Evolutionary conservation across 2,329 filamentous ascomycete genomes (phyloP).

Genomic region (Calonectria pauciramosa): DNA sequence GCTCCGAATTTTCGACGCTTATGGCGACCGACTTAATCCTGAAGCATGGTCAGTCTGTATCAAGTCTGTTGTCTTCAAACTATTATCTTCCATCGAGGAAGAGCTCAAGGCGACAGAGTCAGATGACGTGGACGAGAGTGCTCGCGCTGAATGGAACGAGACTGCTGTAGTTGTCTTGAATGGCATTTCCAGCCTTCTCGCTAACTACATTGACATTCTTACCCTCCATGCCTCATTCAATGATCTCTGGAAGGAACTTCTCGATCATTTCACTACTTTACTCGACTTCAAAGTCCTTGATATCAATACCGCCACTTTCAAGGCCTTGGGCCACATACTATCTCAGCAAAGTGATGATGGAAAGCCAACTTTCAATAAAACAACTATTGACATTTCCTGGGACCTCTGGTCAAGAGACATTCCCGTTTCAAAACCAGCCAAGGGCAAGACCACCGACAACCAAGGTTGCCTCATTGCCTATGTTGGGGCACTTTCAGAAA

Average conservation of each 20-base stretch:
- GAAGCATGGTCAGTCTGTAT: conserved; percentile 89
- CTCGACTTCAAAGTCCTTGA: conserved; percentile 75
- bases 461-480: conserved; percentile 91
- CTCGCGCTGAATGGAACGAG: conserved; percentile 75
- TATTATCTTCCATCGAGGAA: conserved; percentile 78
- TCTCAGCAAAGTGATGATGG: conserved; percentile 61
- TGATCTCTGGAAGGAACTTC: conserved; percentile 80
- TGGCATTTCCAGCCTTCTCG: conserved; percentile 79
- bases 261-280: conserved; percentile 76
- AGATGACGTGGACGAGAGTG: conserved; percentile 56
- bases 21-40: conserved; percentile 82
- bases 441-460: conserved; percentile 69
- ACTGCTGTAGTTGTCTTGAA: conserved; percentile 81
- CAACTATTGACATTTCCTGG: conserved; percentile 75
- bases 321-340: conserved; percentile 75
- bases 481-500: conserved; percentile 78
- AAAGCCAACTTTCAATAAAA: conserved; percentile 60
- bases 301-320: conserved; percentile 79
- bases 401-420: conserved; percentile 77
- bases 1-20: conserved; percentile 91
- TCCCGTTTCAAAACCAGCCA: conserved; percentile 60
- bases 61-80: conserved; percentile 82
- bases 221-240: conserved; percentile 76
- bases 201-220: conserved; percentile 82
- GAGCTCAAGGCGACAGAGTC: conserved; percentile 61